phyloP scores from a whole-genome alignment of 805 yeast species.

The Kodamaea jinghongensis region DNA sequence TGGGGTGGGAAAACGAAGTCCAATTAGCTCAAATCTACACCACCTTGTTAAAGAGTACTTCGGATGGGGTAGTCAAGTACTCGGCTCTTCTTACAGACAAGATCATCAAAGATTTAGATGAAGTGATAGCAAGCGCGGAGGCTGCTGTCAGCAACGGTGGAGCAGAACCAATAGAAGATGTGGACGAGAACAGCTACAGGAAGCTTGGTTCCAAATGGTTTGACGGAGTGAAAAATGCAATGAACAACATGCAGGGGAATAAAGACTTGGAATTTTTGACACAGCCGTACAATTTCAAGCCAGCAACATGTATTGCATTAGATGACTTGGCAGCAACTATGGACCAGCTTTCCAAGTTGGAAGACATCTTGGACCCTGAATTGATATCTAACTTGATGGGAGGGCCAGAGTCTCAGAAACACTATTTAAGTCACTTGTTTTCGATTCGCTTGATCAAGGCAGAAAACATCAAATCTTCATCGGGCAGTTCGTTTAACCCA shows the following conservation, averaged over 20 bases:
- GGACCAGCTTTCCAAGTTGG: conserved; percentile 49
- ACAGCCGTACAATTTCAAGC: conserved; percentile 56
- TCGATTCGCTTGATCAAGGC: conserved; percentile 63
- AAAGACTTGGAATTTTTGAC: conserved; percentile 31
- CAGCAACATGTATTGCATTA: conserved; percentile 69
- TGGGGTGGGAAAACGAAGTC: conserved; percentile 63
- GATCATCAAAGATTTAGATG: conserved; percentile 43
- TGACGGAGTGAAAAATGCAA: conserved; percentile 49
- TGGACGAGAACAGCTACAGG: conserved; percentile 4
- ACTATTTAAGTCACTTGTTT: conserved; percentile 51
- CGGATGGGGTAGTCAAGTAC: conserved; percentile 57
- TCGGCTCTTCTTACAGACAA: conserved; percentile 36
- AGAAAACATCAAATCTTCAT: conserved; percentile 52
- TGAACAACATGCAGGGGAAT: conserved; percentile 37
- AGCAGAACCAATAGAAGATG: conserved; percentile 14
- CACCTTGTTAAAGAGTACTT: conserved; percentile 56
- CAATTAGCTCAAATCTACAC: conserved; percentile 66
- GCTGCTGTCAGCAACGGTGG: conserved; percentile 14
- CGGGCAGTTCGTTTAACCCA: conserved; percentile 42
- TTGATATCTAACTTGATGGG: conserved; percentile 42
- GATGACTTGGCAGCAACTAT: conserved; percentile 60
- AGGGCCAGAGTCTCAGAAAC: conserved; percentile 30
- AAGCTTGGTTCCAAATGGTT: conserved; percentile 38
- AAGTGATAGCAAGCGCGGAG: conserved; percentile 16
- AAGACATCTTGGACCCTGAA: conserved; percentile 59